Base-by-base conservation (phyloP, 2,329 filamentous ascomycete species). In the Aspergillus caelatus region DNA sequence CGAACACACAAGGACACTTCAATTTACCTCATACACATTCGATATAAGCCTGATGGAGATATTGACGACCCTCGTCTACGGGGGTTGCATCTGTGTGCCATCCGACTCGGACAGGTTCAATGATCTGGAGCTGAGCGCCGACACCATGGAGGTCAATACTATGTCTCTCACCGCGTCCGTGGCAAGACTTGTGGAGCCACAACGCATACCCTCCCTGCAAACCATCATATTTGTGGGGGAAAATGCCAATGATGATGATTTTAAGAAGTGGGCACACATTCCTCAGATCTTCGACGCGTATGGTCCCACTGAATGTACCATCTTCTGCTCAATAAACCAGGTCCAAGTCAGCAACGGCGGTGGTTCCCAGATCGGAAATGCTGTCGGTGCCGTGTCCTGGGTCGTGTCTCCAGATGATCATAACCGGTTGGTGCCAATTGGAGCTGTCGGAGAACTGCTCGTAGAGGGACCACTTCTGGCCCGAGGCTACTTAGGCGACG, bases 141-240 rank as follows among this genome's bases (percentile, higher is more conserved):
- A 77, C 56, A 58, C 72, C 0, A 80, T 83, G 75, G 71, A 79
- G 32, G 32, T 34, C 32, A 82, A 77, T 21, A 81, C 78, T 1
- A 83, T 84, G 70, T 79, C 86, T 71, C 87, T 65, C 4, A 61
- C 86, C 0, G 81, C 85, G 0, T 77, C 83, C 0, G 76, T 88
- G n/a, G 84, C 84, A 0, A 65, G 71, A 12, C 58, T 77, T 8
- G 57, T 81, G 2, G 8, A 71, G 78, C 1, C 76, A 74, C 3
- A 68, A 62, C 4, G 65, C 7, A 21, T 56, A 7, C 52, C 50
- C 9, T n/a, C 28, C 12, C 45, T 80, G 7, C 72, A 72, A 30
- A 70, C 66, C 1, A 39, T 81, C 36, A 67, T 72, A 4, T 67
- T 80, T 46, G 75, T 71, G 19, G 78, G 77, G 14, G 78, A 80